These are phyloP conservation scores for Canariomyces notabilis DNA, from an alignment of 2,329 filamentous ascomycete genomes.

Conservation along the genomic window DNA sequence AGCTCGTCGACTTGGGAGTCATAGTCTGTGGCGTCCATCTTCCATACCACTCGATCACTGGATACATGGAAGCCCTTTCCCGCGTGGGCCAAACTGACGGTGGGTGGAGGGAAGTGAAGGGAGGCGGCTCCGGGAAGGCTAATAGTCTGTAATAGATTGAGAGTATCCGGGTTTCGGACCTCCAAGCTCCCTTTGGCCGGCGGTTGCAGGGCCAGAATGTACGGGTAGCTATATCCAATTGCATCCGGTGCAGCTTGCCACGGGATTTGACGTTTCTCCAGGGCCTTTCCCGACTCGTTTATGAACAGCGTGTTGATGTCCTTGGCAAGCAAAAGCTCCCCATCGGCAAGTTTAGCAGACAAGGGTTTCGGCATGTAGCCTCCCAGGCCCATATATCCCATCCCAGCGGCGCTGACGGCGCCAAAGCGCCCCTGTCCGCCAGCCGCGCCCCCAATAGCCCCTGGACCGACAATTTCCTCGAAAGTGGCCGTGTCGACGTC, in stretches of 20 bases:
- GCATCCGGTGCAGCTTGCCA: conserved; percentile 86
- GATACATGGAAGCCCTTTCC: conserved; percentile 93
- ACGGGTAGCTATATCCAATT: conserved; percentile 95
- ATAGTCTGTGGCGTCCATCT: conserved; percentile 91
- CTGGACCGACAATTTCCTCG: conserved; percentile 74
- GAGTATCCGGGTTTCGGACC: conserved; percentile 84
- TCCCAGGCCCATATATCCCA: conserved; percentile 95
- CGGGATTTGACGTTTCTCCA: conserved; percentile 83
- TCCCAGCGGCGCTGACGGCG: conserved; percentile 75
- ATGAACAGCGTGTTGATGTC: conserved; percentile 95
- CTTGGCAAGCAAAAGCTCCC: conserved; percentile 88
- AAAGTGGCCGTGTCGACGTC: conserved; percentile 71
- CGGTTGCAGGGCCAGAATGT: conserved; percentile 80
- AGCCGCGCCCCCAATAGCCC: conserved; percentile 61
- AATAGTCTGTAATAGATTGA: conserved; percentile 84
- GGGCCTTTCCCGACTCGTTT: conserved; percentile 71
- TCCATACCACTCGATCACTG: conserved; percentile 89
- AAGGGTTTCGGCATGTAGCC: conserved; percentile 88
- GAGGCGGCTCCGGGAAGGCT: conserved; percentile 74
- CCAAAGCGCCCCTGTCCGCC: conserved; percentile 67
- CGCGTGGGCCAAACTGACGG: conserved; percentile 88
- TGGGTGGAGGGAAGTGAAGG: conserved; percentile 87
- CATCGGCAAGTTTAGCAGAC: conserved; percentile 73
- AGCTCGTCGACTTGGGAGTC: conserved; percentile 83
- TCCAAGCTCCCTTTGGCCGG: conserved; percentile 80